Percentiles rank a stretch among this genome's conserved stretches.
phyloP scores from a whole-genome alignment of 2,329 filamentous ascomycete species.

The Aspergillus persii region DNA sequence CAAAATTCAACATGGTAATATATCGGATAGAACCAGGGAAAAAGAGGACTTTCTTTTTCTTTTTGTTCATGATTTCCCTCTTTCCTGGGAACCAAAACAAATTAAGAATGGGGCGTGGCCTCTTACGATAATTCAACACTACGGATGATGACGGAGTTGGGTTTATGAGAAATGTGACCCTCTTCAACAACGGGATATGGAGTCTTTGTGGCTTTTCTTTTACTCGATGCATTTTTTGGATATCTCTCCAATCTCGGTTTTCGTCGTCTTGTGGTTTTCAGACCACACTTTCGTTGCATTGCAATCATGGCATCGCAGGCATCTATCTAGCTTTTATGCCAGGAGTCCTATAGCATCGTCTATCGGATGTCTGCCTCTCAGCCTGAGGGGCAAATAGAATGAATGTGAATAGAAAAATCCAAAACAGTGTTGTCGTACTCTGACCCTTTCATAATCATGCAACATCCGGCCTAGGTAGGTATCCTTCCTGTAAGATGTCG shows the following conservation, averaged over 20 bases:
- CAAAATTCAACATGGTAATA: slow-evolving; percentile 20
- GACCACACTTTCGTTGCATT: not conserved
- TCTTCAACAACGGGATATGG: slow-evolving; percentile 31
- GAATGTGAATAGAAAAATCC: not conserved
- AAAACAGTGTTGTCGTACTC: not conserved
- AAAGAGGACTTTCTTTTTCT: slow-evolving; percentile 3
- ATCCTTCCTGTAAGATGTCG: not conserved
- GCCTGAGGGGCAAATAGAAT: not conserved
- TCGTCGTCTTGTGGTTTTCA: not conserved
- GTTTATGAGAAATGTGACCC: slow-evolving; percentile 19
- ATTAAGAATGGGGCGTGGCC: slow-evolving; percentile 6
- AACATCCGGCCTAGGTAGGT: not conserved
- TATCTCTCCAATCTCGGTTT: not conserved
- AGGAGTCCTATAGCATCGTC: not conserved
- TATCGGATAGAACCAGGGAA: slow-evolving; percentile 11
- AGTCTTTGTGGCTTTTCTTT: slow-evolving; percentile 14
- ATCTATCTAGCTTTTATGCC: not conserved
- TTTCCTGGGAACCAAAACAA: slow-evolving; percentile 1
- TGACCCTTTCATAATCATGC: not conserved
- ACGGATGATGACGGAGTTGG: slow-evolving; percentile 25
- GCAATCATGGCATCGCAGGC: not conserved
- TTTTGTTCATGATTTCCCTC: slow-evolving; percentile 5
- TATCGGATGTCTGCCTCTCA: not conserved
- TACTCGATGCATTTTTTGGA: slow-evolving; percentile 11
- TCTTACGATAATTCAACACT: slow-evolving; percentile 23